Evolutionary conservation across 2,329 filamentous ascomycete genomes (phyloP), one percentile per base, ranked within the genome.

Genomic region (Neofusicoccum laricinum): DNA sequence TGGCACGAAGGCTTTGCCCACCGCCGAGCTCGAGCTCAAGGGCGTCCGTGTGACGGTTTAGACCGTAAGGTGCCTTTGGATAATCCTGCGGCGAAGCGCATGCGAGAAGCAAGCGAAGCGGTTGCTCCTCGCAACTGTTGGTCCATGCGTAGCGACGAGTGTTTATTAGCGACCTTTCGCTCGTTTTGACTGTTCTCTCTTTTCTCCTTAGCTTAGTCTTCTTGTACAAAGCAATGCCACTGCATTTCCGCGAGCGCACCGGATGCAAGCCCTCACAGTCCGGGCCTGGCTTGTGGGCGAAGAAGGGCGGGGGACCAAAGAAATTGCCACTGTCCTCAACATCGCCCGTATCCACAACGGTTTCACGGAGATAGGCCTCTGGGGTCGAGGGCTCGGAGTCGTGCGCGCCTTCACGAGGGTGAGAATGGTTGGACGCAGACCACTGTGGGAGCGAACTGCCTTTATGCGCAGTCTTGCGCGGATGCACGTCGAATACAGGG

Each of bases 1-100:
- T 2, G 90, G 90, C 30, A 92, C 89, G 0, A 85, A 85, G 51
- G 81, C 87, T 0, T 78, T 93, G 0, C 89, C 90, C 0, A 92
- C 90, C 0, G 90, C 89, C 0, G 90, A 93, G 73, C 81, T 93
- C 0, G 88, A 89, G 66, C 80, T 79, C n/a, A 41, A 71, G 61
- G 66, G 71, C 38, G 71, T 72, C n/a, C n/a, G n/a, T n/a, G n/a
- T n/a, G n/a, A n/a, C n/a, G n/a, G n/a, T n/a, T n/a, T n/a, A n/a
- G n/a, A n/a, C n/a, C n/a, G n/a, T n/a, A n/a, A n/a, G n/a, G n/a
- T n/a, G n/a, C n/a, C n/a, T n/a, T n/a, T n/a, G n/a, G n/a, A n/a
- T n/a, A n/a, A n/a, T n/a, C n/a, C n/a, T n/a, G n/a, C n/a, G n/a
- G n/a, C n/a, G n/a, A n/a, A n/a, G n/a, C n/a, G n/a, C n/a, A n/a